Conservation (phyloP, 208 protist genomes). For the Baffinella frigidus region DNA sequence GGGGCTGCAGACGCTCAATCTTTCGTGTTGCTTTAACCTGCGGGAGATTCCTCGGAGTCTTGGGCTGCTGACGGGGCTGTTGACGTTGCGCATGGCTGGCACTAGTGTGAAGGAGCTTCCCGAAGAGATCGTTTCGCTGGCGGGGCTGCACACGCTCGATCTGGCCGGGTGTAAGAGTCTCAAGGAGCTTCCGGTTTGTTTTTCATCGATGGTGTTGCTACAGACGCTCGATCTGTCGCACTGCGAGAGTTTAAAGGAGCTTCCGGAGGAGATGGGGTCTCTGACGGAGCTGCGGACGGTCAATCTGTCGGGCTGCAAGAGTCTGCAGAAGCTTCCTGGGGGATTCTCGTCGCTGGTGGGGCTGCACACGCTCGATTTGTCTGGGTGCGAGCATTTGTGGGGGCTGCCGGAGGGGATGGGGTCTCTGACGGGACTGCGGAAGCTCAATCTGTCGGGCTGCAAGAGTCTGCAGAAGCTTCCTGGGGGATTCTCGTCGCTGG, state of each 20-base stretch:
- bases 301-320: not conserved
- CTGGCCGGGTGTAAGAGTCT: not conserved
- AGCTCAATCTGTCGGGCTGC: not conserved
- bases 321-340: not conserved
- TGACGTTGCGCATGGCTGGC: no score
- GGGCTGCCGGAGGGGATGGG: not conserved
- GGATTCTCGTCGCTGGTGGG: not conserved
- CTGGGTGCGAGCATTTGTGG: not conserved
- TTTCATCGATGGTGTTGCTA: not conserved
- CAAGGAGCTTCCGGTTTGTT: not conserved
- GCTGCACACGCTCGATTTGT: not conserved
- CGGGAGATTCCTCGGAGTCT: no score
- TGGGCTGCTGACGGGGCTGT: not conserved
- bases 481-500: not conserved
- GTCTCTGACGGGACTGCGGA: not conserved
- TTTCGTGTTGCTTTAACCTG: not conserved
- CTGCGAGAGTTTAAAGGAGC: not conserved
- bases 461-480: not conserved
- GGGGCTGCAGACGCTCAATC: not conserved
- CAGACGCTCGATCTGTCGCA: not conserved
- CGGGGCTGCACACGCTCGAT: not conserved
- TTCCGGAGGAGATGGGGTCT: not conserved
- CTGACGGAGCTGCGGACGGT: not conserved
- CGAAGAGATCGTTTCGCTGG: not conserved
- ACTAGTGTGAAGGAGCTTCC: not conserved